Conservation (phyloP, 1,139 yeast species). For the Schwanniomyces etchellsii region DNA sequence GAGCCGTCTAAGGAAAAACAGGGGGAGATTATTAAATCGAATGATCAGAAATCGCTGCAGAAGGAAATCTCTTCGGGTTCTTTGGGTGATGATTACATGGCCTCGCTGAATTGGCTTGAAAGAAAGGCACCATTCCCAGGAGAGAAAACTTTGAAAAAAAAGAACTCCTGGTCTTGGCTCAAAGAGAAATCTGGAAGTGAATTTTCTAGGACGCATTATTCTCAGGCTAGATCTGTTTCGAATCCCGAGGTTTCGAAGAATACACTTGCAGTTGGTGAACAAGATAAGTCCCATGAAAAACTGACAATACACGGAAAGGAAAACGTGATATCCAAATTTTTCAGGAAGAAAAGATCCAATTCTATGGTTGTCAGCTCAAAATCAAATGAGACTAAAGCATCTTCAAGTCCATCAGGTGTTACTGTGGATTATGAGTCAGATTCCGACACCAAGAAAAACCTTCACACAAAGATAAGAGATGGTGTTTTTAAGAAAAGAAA, state of each 20-base stretch:
- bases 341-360: constrained; percentile 34
- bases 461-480: constrained; percentile 10
- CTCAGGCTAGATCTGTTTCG: constrained; percentile 24
- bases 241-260: constrained; percentile 21
- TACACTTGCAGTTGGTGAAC: neutral
- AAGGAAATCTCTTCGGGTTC: too few species aligned
- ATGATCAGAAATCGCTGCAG: too few species aligned
- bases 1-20: neutral
- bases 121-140: constrained; percentile 1
- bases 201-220: constrained; percentile 20
- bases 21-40: neutral
- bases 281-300: neutral
- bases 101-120: neutral
- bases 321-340: constrained; percentile 38
- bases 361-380: constrained; percentile 9
- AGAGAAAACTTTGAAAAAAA: constrained; percentile 20
- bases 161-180: constrained; percentile 38
- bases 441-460: constrained; percentile 13
- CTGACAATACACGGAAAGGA: constrained; percentile 22
- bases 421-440: constrained; percentile 29
- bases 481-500: constrained; percentile 22
- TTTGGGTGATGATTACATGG: neutral
- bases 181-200: constrained; percentile 30
- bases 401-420: constrained; percentile 12
- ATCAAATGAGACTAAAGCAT: constrained; percentile 2